Percentiles rank a stretch among this genome's conserved stretches.
These are phyloP conservation scores for Yueomyces sinensis DNA, from an alignment of 805 yeast species.

Conservation along the genomic window DNA sequence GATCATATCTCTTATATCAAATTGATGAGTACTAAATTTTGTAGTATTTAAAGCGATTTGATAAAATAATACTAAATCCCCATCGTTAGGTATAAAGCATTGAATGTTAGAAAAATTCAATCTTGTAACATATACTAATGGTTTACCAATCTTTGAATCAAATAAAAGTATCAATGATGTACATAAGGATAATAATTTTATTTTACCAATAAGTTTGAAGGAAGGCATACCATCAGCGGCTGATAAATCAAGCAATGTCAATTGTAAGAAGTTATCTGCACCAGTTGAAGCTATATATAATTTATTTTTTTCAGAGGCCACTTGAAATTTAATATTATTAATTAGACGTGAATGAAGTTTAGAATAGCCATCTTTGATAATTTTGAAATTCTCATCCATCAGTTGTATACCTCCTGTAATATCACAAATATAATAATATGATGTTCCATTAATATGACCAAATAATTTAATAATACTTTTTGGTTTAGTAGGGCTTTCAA, in stretches of 20 bases:
- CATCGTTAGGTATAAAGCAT: constrained; percentile 21
- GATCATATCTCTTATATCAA: constrained; percentile 24
- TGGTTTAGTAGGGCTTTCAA: background rate
- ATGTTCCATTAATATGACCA: constrained; percentile 7
- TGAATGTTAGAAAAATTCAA: constrained; percentile 46
- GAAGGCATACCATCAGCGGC: background rate
- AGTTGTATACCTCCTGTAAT: constrained; percentile 15
- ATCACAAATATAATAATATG: constrained; percentile 10
- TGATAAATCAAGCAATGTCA: constrained; percentile 16
- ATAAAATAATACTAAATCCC: constrained; percentile 24
- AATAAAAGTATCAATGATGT: constrained; percentile 31
- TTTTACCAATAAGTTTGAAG: constrained; percentile 9
- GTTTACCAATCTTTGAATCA: constrained; percentile 11
- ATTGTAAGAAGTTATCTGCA: constrained; percentile 37
- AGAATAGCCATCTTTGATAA: background rate
- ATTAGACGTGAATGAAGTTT: constrained; percentile 30
- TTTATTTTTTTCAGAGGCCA: constrained; percentile 4
- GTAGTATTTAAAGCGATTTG: constrained; percentile 59
- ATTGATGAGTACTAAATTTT: constrained; percentile 51
- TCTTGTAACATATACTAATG: constrained; percentile 42
- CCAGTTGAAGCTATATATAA: constrained; percentile 42
- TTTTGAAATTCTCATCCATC: constrained; percentile 2
- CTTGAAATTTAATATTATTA: constrained; percentile 21
- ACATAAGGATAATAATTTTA: constrained; percentile 36
- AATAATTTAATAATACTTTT: constrained; percentile 12